Evolutionary conservation across 2,329 filamentous ascomycete species (phyloP).

Genomic region (Colletotrichum sp.): DNA sequence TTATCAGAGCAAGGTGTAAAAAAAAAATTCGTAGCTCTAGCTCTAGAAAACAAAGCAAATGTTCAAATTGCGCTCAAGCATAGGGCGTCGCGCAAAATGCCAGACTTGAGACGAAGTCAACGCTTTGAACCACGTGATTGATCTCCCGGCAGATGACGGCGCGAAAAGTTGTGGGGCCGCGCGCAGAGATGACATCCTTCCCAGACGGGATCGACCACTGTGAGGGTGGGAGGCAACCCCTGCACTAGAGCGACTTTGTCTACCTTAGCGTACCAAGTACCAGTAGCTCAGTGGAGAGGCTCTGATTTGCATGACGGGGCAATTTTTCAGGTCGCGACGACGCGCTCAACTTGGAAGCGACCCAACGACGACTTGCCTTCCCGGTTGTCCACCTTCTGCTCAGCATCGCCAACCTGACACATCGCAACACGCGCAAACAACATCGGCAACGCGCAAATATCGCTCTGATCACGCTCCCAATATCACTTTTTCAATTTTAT

Average conservation of each 20-base stretch:
- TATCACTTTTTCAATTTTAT: not conserved
- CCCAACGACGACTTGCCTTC: not conserved
- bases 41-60: not conserved
- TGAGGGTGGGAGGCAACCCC: constrained; percentile 15
- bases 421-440: not conserved
- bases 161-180: constrained; percentile 4
- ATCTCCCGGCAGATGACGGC: constrained; percentile 9
- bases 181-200: constrained; percentile 16
- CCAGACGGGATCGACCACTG: constrained; percentile 8
- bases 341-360: constrained; percentile 9
- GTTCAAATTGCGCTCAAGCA: not conserved
- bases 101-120: not conserved
- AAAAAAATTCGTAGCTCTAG: not conserved
- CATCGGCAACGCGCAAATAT: not conserved
- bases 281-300: constrained; percentile 16
- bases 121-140: constrained; percentile 2
- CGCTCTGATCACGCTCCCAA: not conserved
- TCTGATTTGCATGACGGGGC: constrained; percentile 20
- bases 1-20: not conserved
- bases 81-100: not conserved
- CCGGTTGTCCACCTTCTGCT: not conserved
- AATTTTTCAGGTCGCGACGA: constrained; percentile 23
- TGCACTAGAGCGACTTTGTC: constrained; percentile 15
- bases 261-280: constrained; percentile 2
- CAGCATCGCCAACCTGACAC: not conserved